A percentile compares a stretch with the other conserved stretches of the same genome.
phyloP scores from a whole-genome alignment of 2,329 filamentous ascomycete species.

The Aphanoascus verrucosus region DNA sequence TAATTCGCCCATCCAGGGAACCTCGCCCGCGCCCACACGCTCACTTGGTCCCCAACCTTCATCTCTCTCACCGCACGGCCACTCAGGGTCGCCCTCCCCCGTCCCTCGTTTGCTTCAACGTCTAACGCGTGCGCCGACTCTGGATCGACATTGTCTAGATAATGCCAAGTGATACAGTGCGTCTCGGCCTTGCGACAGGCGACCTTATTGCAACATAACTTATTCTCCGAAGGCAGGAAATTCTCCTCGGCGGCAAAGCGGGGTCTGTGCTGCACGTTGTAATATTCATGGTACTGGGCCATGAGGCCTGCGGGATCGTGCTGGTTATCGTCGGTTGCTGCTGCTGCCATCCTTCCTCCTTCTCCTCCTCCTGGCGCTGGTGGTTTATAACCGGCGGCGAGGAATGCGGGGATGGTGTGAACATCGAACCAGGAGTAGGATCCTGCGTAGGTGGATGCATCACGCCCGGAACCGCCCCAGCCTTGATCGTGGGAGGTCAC shows the following conservation, averaged over 20 bases:
- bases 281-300: not conserved
- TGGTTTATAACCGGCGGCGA: not conserved
- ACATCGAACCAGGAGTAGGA: slow-evolving; percentile 34
- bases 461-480: slow-evolving; percentile 16
- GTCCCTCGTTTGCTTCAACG: slow-evolving; percentile 24
- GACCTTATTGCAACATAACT: slow-evolving; percentile 26
- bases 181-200: slow-evolving; percentile 18
- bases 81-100: slow-evolving; percentile 28
- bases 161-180: slow-evolving; percentile 28
- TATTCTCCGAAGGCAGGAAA: slow-evolving; percentile 23
- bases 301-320: not conserved
- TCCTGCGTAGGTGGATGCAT: slow-evolving; percentile 18
- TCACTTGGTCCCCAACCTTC: slow-evolving; percentile 29
- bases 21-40: slow-evolving; percentile 30
- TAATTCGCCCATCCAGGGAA: slow-evolving; percentile 31
- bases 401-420: slow-evolving; percentile 21
- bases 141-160: slow-evolving; percentile 23
- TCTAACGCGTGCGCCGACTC: slow-evolving; percentile 27
- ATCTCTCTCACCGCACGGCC: slow-evolving; percentile 27
- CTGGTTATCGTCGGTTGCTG: not conserved
- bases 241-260: slow-evolving; percentile 10
- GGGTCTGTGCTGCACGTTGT: not conserved
- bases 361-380: not conserved
- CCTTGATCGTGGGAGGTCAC: slow-evolving; percentile 32
- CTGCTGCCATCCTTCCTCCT: not conserved